Evolutionary conservation across 2,329 filamentous ascomycete species (phyloP), one percentile per base, ranked within the genome.

Genomic region (Colletotrichum navitas): DNA sequence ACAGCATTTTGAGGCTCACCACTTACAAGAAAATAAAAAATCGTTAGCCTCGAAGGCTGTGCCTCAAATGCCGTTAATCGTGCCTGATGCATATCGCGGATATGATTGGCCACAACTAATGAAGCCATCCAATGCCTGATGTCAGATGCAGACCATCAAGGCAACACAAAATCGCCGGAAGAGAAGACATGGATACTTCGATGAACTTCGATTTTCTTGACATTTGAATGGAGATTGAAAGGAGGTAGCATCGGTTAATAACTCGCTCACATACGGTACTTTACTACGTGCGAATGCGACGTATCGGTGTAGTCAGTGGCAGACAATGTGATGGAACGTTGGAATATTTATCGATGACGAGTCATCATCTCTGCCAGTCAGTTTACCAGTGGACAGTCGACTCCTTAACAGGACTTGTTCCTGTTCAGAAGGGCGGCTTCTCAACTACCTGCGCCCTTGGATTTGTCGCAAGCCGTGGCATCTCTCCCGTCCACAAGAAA

Each of bases 71-170:
- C 43, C 3, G 39, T 43, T 12, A 8, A n/a, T 49, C 5, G 12
- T 26, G 12, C 52, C 52, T 26, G 41, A 34, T 56, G 63, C 54
- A 56, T 55, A 32, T 47, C 26, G 41, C 36, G 49, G 63, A 41
- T 51, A 16, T 45, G 56, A 32, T 45, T 26, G 26, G 43, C 18
- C 18, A 54, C 47, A 66, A 47, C 16, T 39, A 60, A 45, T 60
- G 26, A 21, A n/a, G 43, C 62, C 39, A 54, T 45, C 21, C 29
- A 45, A 69, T 59, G 32, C n/a, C 32, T 54, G 11, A 36, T 43
- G 10, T 32, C 52, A 8, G n/a, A n/a, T 6, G 34, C 24, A 34
- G 43, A 55, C 18, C 24, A 12, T 16, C 29, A 1, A 6, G 12
- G 18, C 32, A n/a, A 47, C 43, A 32, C 32, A 21, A 49, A 47